phyloP scores from a whole-genome alignment of 208 protist genomes.

The Jaenimonas drosophilae region DNA sequence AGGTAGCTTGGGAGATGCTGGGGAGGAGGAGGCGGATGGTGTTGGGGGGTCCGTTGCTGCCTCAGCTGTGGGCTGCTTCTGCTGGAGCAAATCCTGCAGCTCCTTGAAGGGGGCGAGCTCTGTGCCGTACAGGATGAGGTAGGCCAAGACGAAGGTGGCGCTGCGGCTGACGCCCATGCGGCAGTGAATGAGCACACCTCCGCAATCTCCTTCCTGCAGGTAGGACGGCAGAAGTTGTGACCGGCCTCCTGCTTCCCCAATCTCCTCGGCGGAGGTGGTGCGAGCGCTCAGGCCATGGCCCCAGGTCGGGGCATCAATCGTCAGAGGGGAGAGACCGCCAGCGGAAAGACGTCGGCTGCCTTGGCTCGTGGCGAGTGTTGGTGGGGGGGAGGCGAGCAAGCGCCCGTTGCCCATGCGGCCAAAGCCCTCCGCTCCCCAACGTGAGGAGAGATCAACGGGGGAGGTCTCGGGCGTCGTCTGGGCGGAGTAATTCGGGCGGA shows the following conservation, averaged over 20 bases:
- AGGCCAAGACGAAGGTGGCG: conserved; percentile 64
- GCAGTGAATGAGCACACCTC: conserved; percentile 75
- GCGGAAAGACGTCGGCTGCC: too few relatives aligned
- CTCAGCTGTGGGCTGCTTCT: neutral
- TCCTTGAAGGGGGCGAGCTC: conserved; percentile 10
- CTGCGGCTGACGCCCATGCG: conserved; percentile 76
- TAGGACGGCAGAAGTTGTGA: neutral
- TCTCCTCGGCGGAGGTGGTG: neutral
- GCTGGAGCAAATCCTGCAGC: neutral
- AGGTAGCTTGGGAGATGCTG: too few relatives aligned
- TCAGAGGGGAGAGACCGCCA: too few relatives aligned
- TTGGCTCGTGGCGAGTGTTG: too few relatives aligned
- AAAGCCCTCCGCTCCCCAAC: too few relatives aligned
- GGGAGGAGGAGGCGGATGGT: neutral
- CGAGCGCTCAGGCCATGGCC: too few relatives aligned
- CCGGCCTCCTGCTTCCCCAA: neutral
- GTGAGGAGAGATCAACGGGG: too few relatives aligned
- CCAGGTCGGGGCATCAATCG: too few relatives aligned
- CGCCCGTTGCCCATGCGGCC: too few relatives aligned
- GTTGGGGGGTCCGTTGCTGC: neutral
- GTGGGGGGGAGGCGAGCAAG: too few relatives aligned
- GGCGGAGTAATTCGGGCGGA: too few relatives aligned
- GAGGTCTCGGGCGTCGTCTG: too few relatives aligned
- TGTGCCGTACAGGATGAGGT: conserved; percentile 70
- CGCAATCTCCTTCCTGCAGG: conserved; percentile 23